phyloP scores from a whole-genome alignment of 192 early-diverging fungal genomes.

The Chytriomyces sp. region DNA sequence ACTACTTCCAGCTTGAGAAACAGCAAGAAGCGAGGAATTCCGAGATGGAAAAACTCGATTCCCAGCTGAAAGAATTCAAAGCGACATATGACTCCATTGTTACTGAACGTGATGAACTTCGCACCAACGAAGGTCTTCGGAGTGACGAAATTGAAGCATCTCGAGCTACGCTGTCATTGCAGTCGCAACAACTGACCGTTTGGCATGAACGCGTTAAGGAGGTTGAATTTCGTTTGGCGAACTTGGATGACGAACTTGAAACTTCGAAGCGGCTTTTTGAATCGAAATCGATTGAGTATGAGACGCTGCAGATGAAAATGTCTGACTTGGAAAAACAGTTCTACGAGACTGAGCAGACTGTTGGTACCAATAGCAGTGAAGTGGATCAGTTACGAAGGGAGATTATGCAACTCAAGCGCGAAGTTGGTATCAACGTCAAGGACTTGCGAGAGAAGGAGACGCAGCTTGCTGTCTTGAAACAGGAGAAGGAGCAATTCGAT shows the following conservation, averaged over 20 bases:
- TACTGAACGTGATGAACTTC: constrained; percentile 13
- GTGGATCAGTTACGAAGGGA: constrained; percentile 40
- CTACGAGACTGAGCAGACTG: constrained; percentile 44
- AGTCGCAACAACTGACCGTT: constrained; percentile 29
- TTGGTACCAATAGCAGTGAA: constrained; percentile 34
- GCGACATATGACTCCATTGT: constrained; percentile 23
- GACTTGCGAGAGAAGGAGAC: constrained; percentile 58
- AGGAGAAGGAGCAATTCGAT: constrained; percentile 57
- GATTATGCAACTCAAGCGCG: constrained; percentile 29
- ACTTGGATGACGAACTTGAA: constrained; percentile 54
- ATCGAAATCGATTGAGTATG: constrained; percentile 54
- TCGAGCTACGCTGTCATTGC: constrained; percentile 22
- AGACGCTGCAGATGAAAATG: constrained; percentile 41
- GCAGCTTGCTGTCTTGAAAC: constrained; percentile 50
- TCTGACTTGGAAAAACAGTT: constrained; percentile 55
- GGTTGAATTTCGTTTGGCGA: constrained; percentile 43
- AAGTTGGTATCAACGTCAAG: constrained; percentile 21
- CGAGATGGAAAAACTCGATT: constrained; percentile 1
- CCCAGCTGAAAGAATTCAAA: constrained; percentile 29
- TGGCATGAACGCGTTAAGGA: constrained; percentile 34
- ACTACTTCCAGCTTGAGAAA: constrained; percentile 28
- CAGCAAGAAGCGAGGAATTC: constrained; percentile 15
- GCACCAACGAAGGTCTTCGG: constrained; percentile 5
- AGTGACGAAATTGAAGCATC: constrained; percentile 21
- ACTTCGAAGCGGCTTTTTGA: constrained; percentile 56